Evolutionary conservation across 495 filamentous ascomycete genomes (phyloP).

Genomic region (Astrothelium macrocarpum): DNA sequence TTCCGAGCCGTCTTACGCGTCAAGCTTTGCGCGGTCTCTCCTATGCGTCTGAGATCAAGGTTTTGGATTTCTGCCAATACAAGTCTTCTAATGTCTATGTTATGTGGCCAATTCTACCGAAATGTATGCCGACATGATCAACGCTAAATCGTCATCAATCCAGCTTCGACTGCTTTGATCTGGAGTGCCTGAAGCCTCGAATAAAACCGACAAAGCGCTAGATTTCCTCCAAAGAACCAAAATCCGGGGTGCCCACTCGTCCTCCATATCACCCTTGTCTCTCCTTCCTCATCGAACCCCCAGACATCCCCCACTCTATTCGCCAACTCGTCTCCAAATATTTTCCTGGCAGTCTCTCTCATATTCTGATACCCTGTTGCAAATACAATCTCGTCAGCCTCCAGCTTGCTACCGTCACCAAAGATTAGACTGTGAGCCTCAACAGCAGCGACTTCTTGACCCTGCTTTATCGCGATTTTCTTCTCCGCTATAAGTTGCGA

Average conservation of each 20-base stretch:
- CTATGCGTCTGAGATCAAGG: too few species aligned
- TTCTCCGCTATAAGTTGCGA: conserved; percentile 64
- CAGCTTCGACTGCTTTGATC: conserved; percentile 54
- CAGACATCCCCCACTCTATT: conserved; percentile 60
- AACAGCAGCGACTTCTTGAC: conserved; percentile 53
- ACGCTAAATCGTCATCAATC: not conserved
- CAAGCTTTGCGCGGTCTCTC: too few species aligned
- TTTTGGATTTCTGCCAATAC: not conserved
- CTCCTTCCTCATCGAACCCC: conserved; percentile 71
- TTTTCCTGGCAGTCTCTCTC: conserved; percentile 47
- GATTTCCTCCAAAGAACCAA: conserved; percentile 78
- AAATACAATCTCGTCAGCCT: conserved; percentile 73
- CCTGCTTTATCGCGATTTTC: conserved; percentile 67
- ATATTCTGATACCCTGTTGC: conserved; percentile 83
- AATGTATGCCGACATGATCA: not conserved
- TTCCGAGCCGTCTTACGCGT: too few species aligned
- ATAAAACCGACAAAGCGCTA: conserved; percentile 64
- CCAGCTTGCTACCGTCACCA: conserved; percentile 54
- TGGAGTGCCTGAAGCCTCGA: conserved; percentile 65
- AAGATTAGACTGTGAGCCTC: conserved; percentile 52
- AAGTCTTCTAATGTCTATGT: not conserved
- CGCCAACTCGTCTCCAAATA: conserved; percentile 64
- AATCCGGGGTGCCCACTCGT: conserved; percentile 62
- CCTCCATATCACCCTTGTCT: conserved; percentile 58
- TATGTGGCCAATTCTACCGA: not conserved